Base-by-base conservation (phyloP, 2,329 filamentous ascomycete species). In the Nannizzia gypsea region DNA sequence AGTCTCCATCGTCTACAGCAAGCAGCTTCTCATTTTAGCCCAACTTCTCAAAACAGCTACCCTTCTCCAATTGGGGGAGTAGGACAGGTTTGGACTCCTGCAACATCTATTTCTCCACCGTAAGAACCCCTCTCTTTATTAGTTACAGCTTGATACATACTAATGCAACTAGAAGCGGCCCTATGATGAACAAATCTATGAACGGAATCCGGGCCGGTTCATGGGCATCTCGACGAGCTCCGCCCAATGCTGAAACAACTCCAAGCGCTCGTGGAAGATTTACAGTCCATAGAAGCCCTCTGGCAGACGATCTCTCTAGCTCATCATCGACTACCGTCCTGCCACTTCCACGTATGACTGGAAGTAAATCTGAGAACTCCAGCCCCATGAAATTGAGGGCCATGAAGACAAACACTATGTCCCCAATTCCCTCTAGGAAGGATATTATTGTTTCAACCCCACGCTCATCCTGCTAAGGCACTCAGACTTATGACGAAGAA, bases 61-160 rank as follows among this genome's bases (percentile, higher is more conserved):
- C 68, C 72, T 48, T 77, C 76, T 58, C 75, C 76, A 50, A 69
- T 70, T 58, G 75, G 72, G 15, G 34, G 54, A 52, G 68, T 72
- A 38, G 72, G 71, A 60, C 68, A 72, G 56, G 69, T 70, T 61
- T 78, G 75, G 73, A 78, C 76, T 60, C 76, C 76, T 22, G 76
- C 75, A 59, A 77, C 76, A 57, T 77, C 76, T 15, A 76, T 78
- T 59, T 77, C 76, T 57, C 76, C 76, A 63, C 72, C 74, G 76
- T 78, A 73, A 69, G 75, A 72, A 56, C 52, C 59, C 40, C 58
- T 56, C 59, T 3, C 56, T 9, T 31, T n/a, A n/a, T n/a, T n/a
- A n/a, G 58, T 13, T 3, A 22, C 26, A 3, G 20, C 17, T 54
- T 42, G 54, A 54, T 20, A 15, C 13, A 54, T 9, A 56, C 71